Conservation (phyloP, 495 filamentous ascomycete species). For the Tuber brumale region DNA sequence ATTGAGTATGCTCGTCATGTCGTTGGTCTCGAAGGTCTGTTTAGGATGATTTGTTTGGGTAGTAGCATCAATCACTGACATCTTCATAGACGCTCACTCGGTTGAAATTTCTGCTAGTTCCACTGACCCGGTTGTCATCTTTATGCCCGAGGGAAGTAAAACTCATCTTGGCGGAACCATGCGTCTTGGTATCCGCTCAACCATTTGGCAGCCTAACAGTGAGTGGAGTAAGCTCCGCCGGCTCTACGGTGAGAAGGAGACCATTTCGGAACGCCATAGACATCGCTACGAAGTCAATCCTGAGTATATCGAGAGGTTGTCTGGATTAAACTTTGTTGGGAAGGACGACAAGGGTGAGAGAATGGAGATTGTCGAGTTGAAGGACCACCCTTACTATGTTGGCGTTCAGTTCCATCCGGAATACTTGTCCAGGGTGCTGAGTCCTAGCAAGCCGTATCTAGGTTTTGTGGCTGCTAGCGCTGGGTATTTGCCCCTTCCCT, state of each 20-base stretch:
- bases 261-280: conserved; percentile 61
- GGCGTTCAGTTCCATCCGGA: conserved; percentile 88
- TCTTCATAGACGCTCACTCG: conserved; percentile 37
- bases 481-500: conserved; percentile 42
- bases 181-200: conserved; percentile 73
- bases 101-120: conserved; percentile 43
- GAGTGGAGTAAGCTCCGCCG: conserved; percentile 74
- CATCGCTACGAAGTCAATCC: conserved; percentile 76
- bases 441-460: conserved; percentile 71
- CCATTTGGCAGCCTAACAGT: conserved; percentile 65
- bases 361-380: conserved; percentile 87
- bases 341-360: conserved; percentile 77
- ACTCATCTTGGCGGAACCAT: conserved; percentile 79
- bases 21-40: conserved; percentile 48
- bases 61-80: conserved; percentile 10
- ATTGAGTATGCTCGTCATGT: conserved; percentile 79
- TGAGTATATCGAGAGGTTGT: conserved; percentile 54
- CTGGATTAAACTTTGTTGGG: conserved; percentile 61
- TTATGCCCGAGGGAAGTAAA: conserved; percentile 82
- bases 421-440: conserved; percentile 64
- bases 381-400: conserved; percentile 85
- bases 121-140: conserved; percentile 62
- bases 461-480: conserved; percentile 77
- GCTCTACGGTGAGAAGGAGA: conserved; percentile 58
- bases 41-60: not conserved